These are phyloP conservation scores for Quercus lobata DNA, from an alignment of 331 rosid genomes.

Conservation along the genomic window DNA sequence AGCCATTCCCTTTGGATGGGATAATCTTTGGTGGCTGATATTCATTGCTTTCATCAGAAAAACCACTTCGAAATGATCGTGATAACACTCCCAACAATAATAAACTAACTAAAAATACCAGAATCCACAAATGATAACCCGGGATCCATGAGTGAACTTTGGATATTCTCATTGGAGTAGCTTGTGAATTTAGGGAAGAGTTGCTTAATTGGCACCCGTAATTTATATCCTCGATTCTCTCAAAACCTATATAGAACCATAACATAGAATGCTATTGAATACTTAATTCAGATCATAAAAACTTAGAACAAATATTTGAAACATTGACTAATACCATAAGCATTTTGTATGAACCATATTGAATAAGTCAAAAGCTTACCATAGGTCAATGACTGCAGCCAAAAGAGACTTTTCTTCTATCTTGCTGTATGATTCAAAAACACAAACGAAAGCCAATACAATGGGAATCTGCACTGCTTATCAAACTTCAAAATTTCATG, in stretches of 20 bases:
- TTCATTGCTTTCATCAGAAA: constrained; percentile 20
- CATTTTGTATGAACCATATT: neutral
- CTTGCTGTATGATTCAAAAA: neutral
- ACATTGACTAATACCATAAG: neutral
- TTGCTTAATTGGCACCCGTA: neutral
- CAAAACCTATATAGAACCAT: neutral
- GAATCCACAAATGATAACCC: constrained; percentile 35
- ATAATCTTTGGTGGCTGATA: constrained; percentile 15
- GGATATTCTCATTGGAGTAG: constrained; percentile 41
- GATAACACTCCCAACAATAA: constrained; percentile 42
- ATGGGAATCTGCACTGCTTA: too few species aligned
- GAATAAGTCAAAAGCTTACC: neutral
- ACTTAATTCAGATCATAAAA: too few species aligned
- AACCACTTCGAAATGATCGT: constrained; percentile 29
- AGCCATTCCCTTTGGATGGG: constrained; percentile 41
- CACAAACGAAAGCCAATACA: too few species aligned
- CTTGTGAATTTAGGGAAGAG: neutral
- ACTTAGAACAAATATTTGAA: too few species aligned
- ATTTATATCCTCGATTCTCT: neutral
- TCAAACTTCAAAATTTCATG: neutral
- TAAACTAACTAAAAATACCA: constrained; percentile 21
- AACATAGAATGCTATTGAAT: too few species aligned
- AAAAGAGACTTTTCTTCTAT: neutral
- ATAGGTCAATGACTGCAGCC: neutral
- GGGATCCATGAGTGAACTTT: constrained; percentile 38